Evolutionary conservation across 73 alveolate species (phyloP).

Genomic region (Uronychia binucleata): DNA sequence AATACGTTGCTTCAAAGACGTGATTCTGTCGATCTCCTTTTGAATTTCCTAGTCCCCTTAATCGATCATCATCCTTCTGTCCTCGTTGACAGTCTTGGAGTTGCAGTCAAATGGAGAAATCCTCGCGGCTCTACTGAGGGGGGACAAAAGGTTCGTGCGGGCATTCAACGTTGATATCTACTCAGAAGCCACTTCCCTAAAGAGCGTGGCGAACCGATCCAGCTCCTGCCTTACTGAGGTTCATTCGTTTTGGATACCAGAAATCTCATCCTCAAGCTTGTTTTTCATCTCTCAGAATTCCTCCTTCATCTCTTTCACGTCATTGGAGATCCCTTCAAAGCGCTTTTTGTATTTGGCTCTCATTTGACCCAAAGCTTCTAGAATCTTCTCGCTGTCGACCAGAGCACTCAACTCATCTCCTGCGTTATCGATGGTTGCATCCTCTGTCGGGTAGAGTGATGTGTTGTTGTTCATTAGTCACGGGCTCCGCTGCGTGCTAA

Average conservation of each 20-base stretch:
- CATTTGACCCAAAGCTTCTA: not conserved
- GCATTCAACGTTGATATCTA: not conserved
- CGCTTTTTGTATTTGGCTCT: not conserved
- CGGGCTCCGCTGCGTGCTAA: too few species aligned
- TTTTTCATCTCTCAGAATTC: not conserved
- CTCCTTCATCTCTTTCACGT: not conserved
- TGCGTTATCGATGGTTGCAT: not conserved
- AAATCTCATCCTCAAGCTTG: not conserved
- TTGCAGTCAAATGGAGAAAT: not conserved
- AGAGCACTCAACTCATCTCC: not conserved
- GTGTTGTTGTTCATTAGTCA: too few species aligned
- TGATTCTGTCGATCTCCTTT: not conserved
- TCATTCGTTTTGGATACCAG: not conserved
- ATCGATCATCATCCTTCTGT: not conserved
- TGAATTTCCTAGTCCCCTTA: not conserved
- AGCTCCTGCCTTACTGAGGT: not conserved
- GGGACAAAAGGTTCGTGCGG: not conserved
- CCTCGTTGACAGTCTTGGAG: not conserved
- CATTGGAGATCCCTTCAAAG: not conserved
- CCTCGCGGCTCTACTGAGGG: not conserved
- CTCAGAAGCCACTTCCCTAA: not conserved
- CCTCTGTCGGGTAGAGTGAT: not conserved
- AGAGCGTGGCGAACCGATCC: not conserved
- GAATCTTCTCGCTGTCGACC: not conserved
- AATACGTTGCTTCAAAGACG: not conserved